Conservation (phyloP, 2,329 filamentous ascomycete species). For the Phaeoacremonium minimum region DNA sequence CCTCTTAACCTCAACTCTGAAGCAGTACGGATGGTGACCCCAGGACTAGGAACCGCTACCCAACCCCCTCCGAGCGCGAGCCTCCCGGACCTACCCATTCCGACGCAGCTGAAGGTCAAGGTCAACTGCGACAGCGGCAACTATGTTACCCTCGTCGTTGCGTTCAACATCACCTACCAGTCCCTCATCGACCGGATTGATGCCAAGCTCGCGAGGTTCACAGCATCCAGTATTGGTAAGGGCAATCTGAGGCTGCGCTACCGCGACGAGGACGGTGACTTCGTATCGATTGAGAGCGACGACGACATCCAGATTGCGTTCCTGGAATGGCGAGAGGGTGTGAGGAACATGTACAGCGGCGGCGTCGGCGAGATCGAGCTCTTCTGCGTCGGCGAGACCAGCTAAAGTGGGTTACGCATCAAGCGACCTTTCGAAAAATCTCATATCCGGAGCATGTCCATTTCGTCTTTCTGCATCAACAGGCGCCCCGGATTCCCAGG, state of each 20-base stretch:
- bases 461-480: too few relatives aligned
- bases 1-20: slow-evolving; percentile 24
- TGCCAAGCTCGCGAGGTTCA: slow-evolving; percentile 85
- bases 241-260: slow-evolving; percentile 86
- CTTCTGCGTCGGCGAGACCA: slow-evolving; percentile 61
- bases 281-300: slow-evolving; percentile 88
- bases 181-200: slow-evolving; percentile 94
- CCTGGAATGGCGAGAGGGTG: slow-evolving; percentile 82
- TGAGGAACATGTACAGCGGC: slow-evolving; percentile 51
- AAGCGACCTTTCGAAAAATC: too few relatives aligned
- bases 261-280: slow-evolving; percentile 87
- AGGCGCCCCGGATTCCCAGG: too few relatives aligned
- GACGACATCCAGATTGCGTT: slow-evolving; percentile 97
- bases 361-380: slow-evolving; percentile 87
- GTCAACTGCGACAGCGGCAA: slow-evolving; percentile 83
- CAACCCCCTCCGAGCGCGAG: slow-evolving; percentile 18
- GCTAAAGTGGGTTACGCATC: too few relatives aligned
- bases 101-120: slow-evolving; percentile 87
- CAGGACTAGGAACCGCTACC: slow-evolving; percentile 32
- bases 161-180: slow-evolving; percentile 91
- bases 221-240: slow-evolving; percentile 75
- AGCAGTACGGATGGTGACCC: slow-evolving; percentile 16
- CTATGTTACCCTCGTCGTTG: slow-evolving; percentile 92
- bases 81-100: slow-evolving; percentile 48
- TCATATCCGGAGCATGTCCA: too few relatives aligned